These are phyloP conservation scores for Skeletonema menzelii DNA, from an alignment of 108 stramenopile species.

Conservation along the genomic window DNA sequence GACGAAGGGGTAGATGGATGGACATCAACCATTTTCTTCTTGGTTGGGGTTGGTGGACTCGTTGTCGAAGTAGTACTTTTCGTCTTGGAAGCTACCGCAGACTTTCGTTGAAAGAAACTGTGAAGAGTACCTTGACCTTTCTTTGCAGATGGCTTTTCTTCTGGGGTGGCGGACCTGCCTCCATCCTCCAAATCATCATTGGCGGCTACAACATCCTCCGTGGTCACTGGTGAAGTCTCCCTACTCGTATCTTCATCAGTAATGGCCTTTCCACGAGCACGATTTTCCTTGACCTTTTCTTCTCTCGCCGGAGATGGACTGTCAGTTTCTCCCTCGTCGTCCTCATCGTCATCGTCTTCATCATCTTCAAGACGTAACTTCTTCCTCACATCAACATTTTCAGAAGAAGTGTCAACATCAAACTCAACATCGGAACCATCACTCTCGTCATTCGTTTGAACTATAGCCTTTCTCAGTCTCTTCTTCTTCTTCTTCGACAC, in stretches of 20 bases:
- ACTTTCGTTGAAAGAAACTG: constrained; percentile 8
- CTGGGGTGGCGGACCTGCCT: not conserved
- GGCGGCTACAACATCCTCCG: not conserved
- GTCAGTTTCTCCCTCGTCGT: not conserved
- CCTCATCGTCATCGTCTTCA: not conserved
- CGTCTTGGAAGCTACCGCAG: not conserved
- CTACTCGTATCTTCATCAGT: too few relatives aligned
- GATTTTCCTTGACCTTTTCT: not conserved
- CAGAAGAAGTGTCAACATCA: not conserved
- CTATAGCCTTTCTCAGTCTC: not conserved
- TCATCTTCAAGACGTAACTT: not conserved
- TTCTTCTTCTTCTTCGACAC: not conserved
- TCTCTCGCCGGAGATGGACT: not conserved
- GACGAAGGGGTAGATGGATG: too few relatives aligned
- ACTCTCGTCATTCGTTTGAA: constrained; percentile 3
- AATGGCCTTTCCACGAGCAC: not conserved
- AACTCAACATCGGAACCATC: not conserved
- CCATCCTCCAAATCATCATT: not conserved
- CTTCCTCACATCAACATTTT: not conserved
- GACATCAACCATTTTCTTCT: too few relatives aligned
- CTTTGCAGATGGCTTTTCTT: constrained; percentile 8
- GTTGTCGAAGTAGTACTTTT: not conserved
- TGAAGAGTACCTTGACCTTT: not conserved
- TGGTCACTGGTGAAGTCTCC: not conserved
- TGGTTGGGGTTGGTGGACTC: too few relatives aligned